Evolutionary conservation across 805 yeast genomes (phyloP).

Genomic region (Candida pini): DNA sequence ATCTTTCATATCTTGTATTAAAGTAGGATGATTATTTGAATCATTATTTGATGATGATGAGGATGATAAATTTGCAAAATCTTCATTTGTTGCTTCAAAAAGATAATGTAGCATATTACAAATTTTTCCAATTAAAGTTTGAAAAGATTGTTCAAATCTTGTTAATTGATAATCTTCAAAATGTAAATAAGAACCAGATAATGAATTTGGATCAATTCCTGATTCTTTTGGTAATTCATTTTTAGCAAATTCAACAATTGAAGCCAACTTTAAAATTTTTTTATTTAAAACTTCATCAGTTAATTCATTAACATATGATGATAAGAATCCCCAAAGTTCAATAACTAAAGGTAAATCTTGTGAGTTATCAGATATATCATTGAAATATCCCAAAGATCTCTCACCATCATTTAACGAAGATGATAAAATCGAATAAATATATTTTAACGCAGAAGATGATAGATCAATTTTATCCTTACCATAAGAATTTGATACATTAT

Average conservation of each 20-base stretch:
- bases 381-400: conserved; percentile 22
- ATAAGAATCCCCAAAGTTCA: conserved; percentile 54
- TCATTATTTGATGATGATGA: conserved; percentile 1
- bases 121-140: conserved; percentile 21
- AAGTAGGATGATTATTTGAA: conserved; percentile 2
- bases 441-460: conserved; percentile 22
- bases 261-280: conserved; percentile 47
- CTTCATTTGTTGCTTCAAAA: conserved; percentile 31
- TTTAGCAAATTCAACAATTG: conserved; percentile 47
- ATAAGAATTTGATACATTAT: conserved; percentile 34
- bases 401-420: conserved; percentile 21
- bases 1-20: conserved; percentile 5
- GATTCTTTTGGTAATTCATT: conserved; percentile 36
- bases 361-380: conserved; percentile 16
- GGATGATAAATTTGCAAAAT: conserved; percentile 27
- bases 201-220: too few relatives aligned
- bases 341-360: conserved; percentile 48
- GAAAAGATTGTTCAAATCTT: conserved; percentile 30
- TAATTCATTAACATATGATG: conserved; percentile 33
- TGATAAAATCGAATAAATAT: conserved; percentile 18
- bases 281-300: conserved; percentile 28
- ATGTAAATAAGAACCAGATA: conserved; percentile 24
- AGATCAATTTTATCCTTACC: conserved; percentile 9
- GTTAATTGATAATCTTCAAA: conserved; percentile 40
- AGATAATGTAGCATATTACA: conserved; percentile 24